Evolutionary conservation across 1,284 basidiomycete genomes (phyloP).

Genomic region (Apiotrichum gracile): DNA sequence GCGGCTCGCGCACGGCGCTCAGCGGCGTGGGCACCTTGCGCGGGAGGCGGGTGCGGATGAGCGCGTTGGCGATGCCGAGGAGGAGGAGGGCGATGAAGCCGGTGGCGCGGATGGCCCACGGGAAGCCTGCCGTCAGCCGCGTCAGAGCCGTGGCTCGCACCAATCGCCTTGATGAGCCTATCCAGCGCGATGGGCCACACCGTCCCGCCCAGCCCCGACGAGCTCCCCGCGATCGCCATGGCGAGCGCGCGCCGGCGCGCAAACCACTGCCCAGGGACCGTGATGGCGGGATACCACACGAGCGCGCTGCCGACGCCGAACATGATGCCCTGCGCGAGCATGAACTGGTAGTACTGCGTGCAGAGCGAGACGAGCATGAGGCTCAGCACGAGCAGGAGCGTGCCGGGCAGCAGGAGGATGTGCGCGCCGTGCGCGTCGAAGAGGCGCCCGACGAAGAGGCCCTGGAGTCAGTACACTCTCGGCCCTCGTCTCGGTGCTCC

Average conservation of each 20-base stretch:
- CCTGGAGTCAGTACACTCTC: slow-evolving; percentile 31
- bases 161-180: slow-evolving; percentile 4
- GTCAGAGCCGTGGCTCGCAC: background rate
- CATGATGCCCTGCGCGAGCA: slow-evolving; percentile 24
- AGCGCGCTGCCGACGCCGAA: slow-evolving; percentile 42
- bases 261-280: slow-evolving; percentile 55
- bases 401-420: slow-evolving; percentile 49
- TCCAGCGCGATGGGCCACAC: slow-evolving; percentile 11
- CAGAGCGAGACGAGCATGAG: slow-evolving; percentile 45
- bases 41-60: slow-evolving; percentile 19
- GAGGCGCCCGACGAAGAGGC: slow-evolving; percentile 22
- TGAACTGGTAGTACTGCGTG: slow-evolving; percentile 55
- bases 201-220: slow-evolving; percentile 43
- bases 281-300: slow-evolving; percentile 52
- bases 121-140: slow-evolving; percentile 11
- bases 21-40: slow-evolving; percentile 16
- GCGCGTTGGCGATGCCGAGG: slow-evolving; percentile 10
- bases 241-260: slow-evolving; percentile 24
- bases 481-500: background rate
- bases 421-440: slow-evolving; percentile 31
- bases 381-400: slow-evolving; percentile 49
- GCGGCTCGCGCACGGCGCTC: slow-evolving; percentile 18
- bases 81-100: slow-evolving; percentile 25
- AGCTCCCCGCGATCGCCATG: slow-evolving; percentile 28
- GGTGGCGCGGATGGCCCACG: slow-evolving; percentile 22